Evolutionary conservation across 2,329 filamentous ascomycete species (phyloP).

Genomic region (Cladophialophora yegresii): DNA sequence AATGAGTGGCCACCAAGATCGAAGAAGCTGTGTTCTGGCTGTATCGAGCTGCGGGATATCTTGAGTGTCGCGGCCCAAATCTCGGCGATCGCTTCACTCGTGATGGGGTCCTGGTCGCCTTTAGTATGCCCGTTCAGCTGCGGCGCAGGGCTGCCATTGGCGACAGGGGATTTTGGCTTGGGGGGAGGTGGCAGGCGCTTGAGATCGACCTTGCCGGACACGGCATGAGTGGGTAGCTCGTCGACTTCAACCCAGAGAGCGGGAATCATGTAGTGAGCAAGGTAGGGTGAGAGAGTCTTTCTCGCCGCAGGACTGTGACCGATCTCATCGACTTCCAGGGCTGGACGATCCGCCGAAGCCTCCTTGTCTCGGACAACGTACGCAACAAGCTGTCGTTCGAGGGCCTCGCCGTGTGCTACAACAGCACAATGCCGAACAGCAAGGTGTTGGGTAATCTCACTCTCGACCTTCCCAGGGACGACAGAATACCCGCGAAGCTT

Average conservation of each 20-base stretch:
- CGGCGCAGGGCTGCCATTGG: constrained; percentile 36
- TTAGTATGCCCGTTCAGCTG: constrained; percentile 45
- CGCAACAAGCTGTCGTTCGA: constrained; percentile 73
- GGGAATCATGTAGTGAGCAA: constrained; percentile 84
- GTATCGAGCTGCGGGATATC: constrained; percentile 63
- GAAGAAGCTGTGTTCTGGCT: constrained; percentile 74
- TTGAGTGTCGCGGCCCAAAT: constrained; percentile 72
- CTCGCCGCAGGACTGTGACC: constrained; percentile 71
- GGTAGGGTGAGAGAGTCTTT: constrained; percentile 62
- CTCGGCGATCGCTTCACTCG: constrained; percentile 66
- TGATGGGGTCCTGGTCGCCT: constrained; percentile 63
- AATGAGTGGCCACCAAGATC: constrained; percentile 78
- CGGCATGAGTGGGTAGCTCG: constrained; percentile 70
- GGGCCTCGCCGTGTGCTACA: constrained; percentile 71
- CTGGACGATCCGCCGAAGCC: constrained; percentile 58
- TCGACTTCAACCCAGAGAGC: constrained; percentile 73
- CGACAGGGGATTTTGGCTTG: constrained; percentile 47
- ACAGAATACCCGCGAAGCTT: constrained; percentile 78
- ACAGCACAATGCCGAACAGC: constrained; percentile 73
- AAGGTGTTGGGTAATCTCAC: constrained; percentile 67
- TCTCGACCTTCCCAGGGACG: constrained; percentile 74
- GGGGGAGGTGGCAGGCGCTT: constrained; percentile 69
- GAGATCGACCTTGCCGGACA: constrained; percentile 76
- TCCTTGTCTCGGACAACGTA: constrained; percentile 72
- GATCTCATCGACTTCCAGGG: constrained; percentile 67